These are phyloP conservation scores for Phaeosphaeria sp. DNA, from an alignment of 2,329 filamentous ascomycete genomes.

Conservation along the genomic window DNA sequence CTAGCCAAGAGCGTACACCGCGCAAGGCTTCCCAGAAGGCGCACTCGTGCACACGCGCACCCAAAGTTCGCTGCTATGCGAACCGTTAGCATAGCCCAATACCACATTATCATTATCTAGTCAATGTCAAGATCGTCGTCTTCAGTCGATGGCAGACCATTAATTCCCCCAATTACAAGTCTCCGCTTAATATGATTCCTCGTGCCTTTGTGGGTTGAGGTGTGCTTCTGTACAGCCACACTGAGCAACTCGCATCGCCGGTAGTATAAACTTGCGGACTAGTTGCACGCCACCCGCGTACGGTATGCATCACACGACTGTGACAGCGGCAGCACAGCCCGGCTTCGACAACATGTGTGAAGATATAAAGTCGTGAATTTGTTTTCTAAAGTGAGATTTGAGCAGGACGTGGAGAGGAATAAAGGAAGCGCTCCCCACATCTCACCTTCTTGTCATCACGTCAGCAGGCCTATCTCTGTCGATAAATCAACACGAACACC, in stretches of 20 bases:
- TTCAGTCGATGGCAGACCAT: no score
- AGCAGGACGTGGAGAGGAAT: no score
- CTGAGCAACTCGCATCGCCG: background rate
- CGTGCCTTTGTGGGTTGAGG: background rate
- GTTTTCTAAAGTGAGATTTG: no score
- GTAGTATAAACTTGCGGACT: background rate
- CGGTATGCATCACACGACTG: background rate
- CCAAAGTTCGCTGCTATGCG: background rate
- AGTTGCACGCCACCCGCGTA: background rate
- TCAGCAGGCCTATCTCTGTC: no score
- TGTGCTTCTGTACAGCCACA: background rate
- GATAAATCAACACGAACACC: no score
- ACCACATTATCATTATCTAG: background rate
- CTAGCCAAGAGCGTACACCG: background rate
- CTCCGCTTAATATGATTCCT: background rate
- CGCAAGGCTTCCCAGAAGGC: constrained; percentile 2
- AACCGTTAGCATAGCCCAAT: background rate
- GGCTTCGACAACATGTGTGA: background rate
- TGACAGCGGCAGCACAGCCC: background rate
- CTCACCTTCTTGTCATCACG: no score
- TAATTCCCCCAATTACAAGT: background rate
- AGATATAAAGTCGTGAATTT: background rate
- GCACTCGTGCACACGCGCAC: background rate
- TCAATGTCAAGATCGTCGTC: background rate
- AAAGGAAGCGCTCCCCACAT: no score